phyloP scores from a whole-genome alignment of 2,329 filamentous ascomycete species.

The Venturia oleaginea region DNA sequence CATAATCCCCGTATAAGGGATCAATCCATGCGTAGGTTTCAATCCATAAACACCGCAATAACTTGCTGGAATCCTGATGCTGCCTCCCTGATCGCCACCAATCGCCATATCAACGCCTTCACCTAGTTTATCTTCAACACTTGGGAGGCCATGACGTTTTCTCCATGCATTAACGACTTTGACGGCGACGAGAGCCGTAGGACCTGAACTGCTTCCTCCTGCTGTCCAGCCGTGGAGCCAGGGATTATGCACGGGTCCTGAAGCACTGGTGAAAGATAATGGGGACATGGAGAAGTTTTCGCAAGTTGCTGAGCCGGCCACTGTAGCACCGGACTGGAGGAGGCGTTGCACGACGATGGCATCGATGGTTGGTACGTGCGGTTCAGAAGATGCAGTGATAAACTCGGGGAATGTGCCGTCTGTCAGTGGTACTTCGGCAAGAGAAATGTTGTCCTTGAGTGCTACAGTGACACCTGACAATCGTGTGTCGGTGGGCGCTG shows the following conservation, averaged over 20 bases:
- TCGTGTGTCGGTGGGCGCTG: conserved; percentile 11
- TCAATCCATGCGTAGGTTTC: conserved; percentile 34
- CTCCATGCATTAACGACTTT: conserved; percentile 22
- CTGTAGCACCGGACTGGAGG: conserved; percentile 33
- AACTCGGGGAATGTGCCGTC: conserved; percentile 32
- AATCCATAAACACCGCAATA: conserved; percentile 19
- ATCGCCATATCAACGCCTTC: conserved; percentile 30
- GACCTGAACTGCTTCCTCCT: conserved; percentile 28
- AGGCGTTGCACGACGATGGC: conserved; percentile 37
- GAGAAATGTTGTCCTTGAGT: conserved; percentile 41
- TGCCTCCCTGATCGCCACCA: conserved; percentile 25
- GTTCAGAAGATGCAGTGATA: conserved; percentile 28
- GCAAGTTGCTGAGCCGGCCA: conserved; percentile 38
- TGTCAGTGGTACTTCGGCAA: conserved; percentile 36
- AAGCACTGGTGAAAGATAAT: conserved; percentile 35
- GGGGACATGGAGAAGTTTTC: conserved; percentile 39
- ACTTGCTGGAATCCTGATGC: conserved; percentile 16
- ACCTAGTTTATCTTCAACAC: conserved; percentile 19
- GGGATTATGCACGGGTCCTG: conserved; percentile 36
- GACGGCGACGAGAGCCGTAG: conserved; percentile 25
- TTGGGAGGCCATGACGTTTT: conserved; percentile 18
- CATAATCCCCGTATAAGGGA: conserved; percentile 37
- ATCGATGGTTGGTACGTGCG: conserved; percentile 32
- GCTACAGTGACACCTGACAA: conserved; percentile 28
- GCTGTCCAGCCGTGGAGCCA: conserved; percentile 28